Percentiles rank a stretch among this genome's conserved stretches.
Evolutionary conservation across 2,329 filamentous ascomycete genomes (phyloP).

Genomic region (Penicillium brasilianum): DNA sequence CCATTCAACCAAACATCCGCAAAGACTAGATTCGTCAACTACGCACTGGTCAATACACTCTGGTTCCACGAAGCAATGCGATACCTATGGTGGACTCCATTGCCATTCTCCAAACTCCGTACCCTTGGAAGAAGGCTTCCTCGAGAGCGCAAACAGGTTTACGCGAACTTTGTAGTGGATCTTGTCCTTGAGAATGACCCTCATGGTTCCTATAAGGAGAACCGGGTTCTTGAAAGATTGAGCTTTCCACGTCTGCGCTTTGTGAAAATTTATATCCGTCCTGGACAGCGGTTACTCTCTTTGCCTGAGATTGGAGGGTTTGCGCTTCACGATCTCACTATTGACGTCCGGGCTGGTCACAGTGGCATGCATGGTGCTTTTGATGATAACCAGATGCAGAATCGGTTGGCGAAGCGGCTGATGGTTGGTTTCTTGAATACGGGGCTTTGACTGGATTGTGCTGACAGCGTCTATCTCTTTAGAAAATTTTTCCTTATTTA

Average conservation of each 20-base stretch:
- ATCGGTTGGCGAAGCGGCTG: neutral
- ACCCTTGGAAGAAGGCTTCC: neutral
- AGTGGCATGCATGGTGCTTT: neutral
- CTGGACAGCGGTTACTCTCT: neutral
- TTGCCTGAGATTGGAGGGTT: neutral
- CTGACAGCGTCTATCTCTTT: neutral
- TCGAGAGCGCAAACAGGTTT: neutral
- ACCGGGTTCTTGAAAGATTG: neutral
- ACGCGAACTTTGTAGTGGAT: neutral
- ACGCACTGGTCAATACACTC: neutral
- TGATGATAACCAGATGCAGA: neutral
- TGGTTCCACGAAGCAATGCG: conserved; percentile 5
- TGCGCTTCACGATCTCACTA: neutral
- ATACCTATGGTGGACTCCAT: neutral
- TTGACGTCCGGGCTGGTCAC: neutral
- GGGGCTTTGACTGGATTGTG: neutral
- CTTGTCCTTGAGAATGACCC: neutral
- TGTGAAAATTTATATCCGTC: neutral
- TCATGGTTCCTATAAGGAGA: neutral
- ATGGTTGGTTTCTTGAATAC: neutral
- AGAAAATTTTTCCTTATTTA: neutral
- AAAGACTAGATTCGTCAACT: neutral
- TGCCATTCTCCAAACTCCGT: neutral
- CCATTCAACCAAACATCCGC: neutral
- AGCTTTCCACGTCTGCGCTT: neutral